Evolutionary conservation across 192 early-diverging fungal genomes (phyloP).

Genomic region (Coemansia furcata): DNA sequence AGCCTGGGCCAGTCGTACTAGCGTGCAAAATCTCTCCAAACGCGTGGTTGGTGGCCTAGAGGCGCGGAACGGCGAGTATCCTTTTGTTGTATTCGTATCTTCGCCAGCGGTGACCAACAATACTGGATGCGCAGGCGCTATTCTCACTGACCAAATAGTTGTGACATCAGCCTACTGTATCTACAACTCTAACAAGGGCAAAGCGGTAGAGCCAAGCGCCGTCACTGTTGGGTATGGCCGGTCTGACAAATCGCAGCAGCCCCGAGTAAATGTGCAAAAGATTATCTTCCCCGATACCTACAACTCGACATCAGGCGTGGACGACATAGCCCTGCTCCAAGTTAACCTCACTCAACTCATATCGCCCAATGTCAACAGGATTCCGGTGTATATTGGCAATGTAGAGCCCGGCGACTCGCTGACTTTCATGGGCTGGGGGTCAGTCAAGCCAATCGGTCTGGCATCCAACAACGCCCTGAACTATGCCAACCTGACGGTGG

Average conservation of each 20-base stretch:
- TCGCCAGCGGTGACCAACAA: constrained; percentile 29
- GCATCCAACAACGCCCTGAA: constrained; percentile 23
- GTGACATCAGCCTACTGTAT: constrained; percentile 43
- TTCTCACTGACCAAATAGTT: constrained; percentile 42
- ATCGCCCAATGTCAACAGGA: constrained; percentile 25
- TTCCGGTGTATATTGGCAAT: constrained; percentile 34
- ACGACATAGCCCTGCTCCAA: constrained; percentile 44
- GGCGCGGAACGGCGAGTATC: constrained; percentile 26
- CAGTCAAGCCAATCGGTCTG: constrained; percentile 25
- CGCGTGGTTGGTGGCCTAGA: constrained; percentile 30
- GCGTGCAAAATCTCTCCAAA: constrained; percentile 6
- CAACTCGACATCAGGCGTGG: constrained; percentile 20
- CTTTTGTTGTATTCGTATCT: constrained; percentile 39
- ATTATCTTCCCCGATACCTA: constrained; percentile 32
- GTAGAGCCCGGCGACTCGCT: constrained; percentile 29
- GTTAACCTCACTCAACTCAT: constrained; percentile 18
- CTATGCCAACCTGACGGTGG: constrained; percentile 37
- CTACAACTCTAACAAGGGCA: constrained; percentile 12
- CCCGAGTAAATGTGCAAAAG: constrained; percentile 16
- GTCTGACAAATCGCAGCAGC: constrained; percentile 25
- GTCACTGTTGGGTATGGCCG: constrained; percentile 38
- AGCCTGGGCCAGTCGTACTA: background rate
- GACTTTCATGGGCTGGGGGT: constrained; percentile 41
- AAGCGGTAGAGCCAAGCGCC: constrained; percentile 21
- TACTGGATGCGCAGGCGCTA: constrained; percentile 43